Evolutionary conservation across 192 early-diverging fungal genomes (phyloP).

Genomic region (Oehlia diaphana): DNA sequence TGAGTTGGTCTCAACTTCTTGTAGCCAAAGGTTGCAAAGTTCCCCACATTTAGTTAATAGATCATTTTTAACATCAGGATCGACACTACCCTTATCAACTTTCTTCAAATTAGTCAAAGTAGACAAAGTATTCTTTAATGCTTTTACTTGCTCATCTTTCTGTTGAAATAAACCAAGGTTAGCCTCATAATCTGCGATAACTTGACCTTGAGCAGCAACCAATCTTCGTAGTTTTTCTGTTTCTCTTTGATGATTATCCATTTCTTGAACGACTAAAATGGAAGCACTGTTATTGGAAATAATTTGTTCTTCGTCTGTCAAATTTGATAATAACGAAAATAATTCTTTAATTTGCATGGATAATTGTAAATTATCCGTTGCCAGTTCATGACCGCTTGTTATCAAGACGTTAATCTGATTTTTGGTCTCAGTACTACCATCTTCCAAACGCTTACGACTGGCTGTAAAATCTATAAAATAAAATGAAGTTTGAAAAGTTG

Average conservation of each 20-base stretch:
- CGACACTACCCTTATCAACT: background rate
- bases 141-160: background rate
- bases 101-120: background rate
- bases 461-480: conserved; percentile 3
- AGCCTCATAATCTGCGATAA: conserved; percentile 18
- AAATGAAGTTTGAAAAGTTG: background rate
- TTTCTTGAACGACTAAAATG: background rate
- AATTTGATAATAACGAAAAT: background rate
- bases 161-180: background rate
- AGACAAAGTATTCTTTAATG: background rate
- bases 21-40: conserved; percentile 2
- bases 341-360: conserved; percentile 10
- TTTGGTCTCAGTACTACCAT: background rate
- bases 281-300: conserved; percentile 1
- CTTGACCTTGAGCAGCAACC: conserved; percentile 1
- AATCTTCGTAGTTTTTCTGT: conserved; percentile 12
- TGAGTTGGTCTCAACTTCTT: conserved; percentile 5
- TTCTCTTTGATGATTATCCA: conserved; percentile 5
- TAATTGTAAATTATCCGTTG: conserved; percentile 13
- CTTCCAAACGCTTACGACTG: background rate
- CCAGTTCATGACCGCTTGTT: background rate
- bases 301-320: background rate
- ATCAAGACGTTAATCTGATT: background rate
- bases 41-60: background rate
- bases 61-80: background rate